A percentile compares a stretch with the other conserved stretches of the same genome.
Evolutionary conservation across 164 flowering plant species (phyloP).

Genomic region (Hamamelis virginiana): DNA sequence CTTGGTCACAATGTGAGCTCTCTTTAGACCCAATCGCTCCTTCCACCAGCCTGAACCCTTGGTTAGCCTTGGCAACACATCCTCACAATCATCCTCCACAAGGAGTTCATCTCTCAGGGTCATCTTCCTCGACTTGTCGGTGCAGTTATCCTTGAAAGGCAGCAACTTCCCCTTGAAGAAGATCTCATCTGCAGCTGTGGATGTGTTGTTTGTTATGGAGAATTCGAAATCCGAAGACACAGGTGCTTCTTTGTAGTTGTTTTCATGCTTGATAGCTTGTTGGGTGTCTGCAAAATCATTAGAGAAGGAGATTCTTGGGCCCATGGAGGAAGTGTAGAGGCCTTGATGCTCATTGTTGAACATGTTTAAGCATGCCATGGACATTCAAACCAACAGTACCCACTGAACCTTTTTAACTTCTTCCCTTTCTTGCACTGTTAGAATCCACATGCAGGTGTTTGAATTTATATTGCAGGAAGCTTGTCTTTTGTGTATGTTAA

Average conservation of each 20-base stretch:
- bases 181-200: slow-evolving; percentile 71
- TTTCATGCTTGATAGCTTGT: slow-evolving; percentile 38
- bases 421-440: too few relatives aligned
- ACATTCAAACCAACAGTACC: not conserved
- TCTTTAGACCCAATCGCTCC: slow-evolving; percentile 52
- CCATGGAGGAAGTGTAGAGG: slow-evolving; percentile 21
- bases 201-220: slow-evolving; percentile 41
- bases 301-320: slow-evolving; percentile 46
- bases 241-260: slow-evolving; percentile 48
- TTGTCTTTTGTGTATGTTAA: too few relatives aligned
- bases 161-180: slow-evolving; percentile 65
- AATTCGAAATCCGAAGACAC: slow-evolving; percentile 76
- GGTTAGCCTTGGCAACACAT: slow-evolving; percentile 26
- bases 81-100: slow-evolving; percentile 39
- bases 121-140: slow-evolving; percentile 30
- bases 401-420: too few relatives aligned
- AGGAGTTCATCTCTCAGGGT: slow-evolving; percentile 68
- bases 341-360: slow-evolving; percentile 21
- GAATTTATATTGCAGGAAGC: too few relatives aligned
- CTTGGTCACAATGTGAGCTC: slow-evolving; percentile 24
- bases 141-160: slow-evolving; percentile 49
- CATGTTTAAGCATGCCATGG: slow-evolving; percentile 26
- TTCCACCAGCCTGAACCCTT: slow-evolving; percentile 59
- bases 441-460: too few relatives aligned
- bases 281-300: slow-evolving; percentile 56